phyloP scores from a whole-genome alignment of 2,329 filamentous ascomycete genomes.

The Coniochaeta sp. region DNA sequence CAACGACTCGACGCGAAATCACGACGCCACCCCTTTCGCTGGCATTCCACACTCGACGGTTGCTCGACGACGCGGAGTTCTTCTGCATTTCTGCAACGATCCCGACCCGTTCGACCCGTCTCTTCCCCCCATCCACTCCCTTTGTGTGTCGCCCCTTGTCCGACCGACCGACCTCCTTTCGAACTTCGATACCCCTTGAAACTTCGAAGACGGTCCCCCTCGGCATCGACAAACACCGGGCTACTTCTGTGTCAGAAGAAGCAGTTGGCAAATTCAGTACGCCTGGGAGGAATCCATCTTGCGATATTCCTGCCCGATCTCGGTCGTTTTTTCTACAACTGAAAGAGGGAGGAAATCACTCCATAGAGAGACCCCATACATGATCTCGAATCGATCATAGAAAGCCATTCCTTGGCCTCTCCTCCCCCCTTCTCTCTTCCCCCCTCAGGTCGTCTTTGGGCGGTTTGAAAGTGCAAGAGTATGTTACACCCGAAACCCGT shows the following conservation, averaged over 20 bases:
- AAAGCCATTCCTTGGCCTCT: constrained; percentile 16
- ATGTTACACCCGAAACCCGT: constrained; percentile 11
- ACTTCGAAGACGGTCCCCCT: too few relatives aligned
- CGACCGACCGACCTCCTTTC: constrained; percentile 1
- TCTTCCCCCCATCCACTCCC: too few relatives aligned
- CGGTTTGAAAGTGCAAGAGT: constrained; percentile 19
- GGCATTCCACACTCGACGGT: constrained; percentile 41
- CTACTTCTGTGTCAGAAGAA: not conserved
- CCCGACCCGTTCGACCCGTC: constrained; percentile 25
- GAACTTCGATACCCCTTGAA: too few relatives aligned
- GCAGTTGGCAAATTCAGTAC: not conserved
- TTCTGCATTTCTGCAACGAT: constrained; percentile 9
- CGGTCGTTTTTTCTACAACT: constrained; percentile 1
- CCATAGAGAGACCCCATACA: constrained; percentile 14
- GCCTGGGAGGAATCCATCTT: constrained; percentile 3
- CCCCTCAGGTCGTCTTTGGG: constrained; percentile 5
- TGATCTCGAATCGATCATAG: constrained; percentile 16
- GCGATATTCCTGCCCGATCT: not conserved
- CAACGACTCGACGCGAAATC: constrained; percentile 7
- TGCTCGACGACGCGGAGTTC: constrained; percentile 35
- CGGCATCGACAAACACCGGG: constrained; percentile 7
- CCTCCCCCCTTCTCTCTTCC: constrained; percentile 4
- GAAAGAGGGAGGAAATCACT: not conserved
- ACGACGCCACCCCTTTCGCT: constrained; percentile 8
- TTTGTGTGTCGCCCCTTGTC: constrained; percentile 18